phyloP scores from a whole-genome alignment of 306 rosid species.

The Quercus gilva region DNA sequence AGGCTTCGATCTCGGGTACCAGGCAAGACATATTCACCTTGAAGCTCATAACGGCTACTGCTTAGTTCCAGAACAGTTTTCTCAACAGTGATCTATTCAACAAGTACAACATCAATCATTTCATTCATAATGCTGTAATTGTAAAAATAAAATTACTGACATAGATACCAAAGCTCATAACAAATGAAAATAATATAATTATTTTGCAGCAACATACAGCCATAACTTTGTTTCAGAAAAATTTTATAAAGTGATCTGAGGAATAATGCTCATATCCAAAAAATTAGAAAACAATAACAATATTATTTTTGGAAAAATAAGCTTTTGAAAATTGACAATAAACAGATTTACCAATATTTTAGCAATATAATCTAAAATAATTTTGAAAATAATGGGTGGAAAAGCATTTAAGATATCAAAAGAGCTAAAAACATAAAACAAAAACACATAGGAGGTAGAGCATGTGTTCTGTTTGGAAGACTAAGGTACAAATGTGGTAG shows the following conservation, averaged over 20 bases:
- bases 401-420: background rate
- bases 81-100: constrained; percentile 81
- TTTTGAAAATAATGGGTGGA: background rate
- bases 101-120: constrained; percentile 10
- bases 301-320: background rate
- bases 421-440: background rate
- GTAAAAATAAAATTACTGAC: background rate
- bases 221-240: background rate
- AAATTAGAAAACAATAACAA: background rate
- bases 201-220: background rate
- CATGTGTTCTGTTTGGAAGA: background rate
- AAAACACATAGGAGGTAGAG: background rate
- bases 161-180: background rate
- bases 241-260: background rate
- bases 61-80: constrained; percentile 84
- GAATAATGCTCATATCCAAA: background rate
- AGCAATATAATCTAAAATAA: background rate
- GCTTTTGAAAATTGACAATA: background rate
- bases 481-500: too few relatives aligned
- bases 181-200: background rate
- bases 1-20: constrained; percentile 62
- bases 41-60: constrained; percentile 89
- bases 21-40: constrained; percentile 93
- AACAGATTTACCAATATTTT: background rate
- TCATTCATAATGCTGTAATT: constrained; percentile 6